Percentiles rank a stretch among this genome's conserved stretches.
These are phyloP conservation scores for Anthostomella pinea DNA, from an alignment of 2,329 filamentous ascomycete species.

Conservation along the genomic window DNA sequence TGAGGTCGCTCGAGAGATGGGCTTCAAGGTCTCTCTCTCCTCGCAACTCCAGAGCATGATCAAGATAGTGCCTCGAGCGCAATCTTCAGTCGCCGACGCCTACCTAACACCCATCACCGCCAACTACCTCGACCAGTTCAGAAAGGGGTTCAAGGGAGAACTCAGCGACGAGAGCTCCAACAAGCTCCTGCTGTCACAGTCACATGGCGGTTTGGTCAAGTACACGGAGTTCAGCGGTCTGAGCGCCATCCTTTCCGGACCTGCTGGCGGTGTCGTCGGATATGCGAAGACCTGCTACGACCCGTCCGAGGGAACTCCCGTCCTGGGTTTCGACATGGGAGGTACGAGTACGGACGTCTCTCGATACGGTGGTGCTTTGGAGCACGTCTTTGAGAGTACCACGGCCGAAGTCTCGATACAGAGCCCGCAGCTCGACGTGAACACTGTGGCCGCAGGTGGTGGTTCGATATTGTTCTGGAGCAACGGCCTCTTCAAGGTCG, in stretches of 20 bases:
- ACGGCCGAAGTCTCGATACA: constrained; percentile 79
- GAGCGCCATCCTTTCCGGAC: constrained; percentile 64
- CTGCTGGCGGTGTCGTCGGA: constrained; percentile 72
- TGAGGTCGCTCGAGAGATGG: constrained; percentile 59
- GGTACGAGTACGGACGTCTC: constrained; percentile 74
- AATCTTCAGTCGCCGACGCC: constrained; percentile 65
- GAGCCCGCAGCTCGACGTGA: constrained; percentile 72
- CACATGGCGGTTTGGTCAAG: constrained; percentile 48
- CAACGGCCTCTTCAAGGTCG: constrained; percentile 70
- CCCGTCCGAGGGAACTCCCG: constrained; percentile 61
- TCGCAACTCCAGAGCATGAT: constrained; percentile 55
- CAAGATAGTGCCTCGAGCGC: constrained; percentile 67
- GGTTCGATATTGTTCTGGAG: constrained; percentile 68
- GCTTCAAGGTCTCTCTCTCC: constrained; percentile 65
- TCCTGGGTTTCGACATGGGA: constrained; percentile 74
- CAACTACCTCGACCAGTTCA: constrained; percentile 56
- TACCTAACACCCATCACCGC: constrained; percentile 74
- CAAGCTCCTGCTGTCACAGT: constrained; percentile 61
- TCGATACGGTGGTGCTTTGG: constrained; percentile 52
- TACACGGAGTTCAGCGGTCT: constrained; percentile 70
- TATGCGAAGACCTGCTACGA: constrained; percentile 74
- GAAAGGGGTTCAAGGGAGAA: constrained; percentile 32
- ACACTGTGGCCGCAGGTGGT: constrained; percentile 74
- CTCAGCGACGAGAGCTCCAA: constrained; percentile 53
- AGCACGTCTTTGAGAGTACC: constrained; percentile 65